Conservation (phyloP, 1,139 yeast species). For the Saccharomyces pastorianus region DNA sequence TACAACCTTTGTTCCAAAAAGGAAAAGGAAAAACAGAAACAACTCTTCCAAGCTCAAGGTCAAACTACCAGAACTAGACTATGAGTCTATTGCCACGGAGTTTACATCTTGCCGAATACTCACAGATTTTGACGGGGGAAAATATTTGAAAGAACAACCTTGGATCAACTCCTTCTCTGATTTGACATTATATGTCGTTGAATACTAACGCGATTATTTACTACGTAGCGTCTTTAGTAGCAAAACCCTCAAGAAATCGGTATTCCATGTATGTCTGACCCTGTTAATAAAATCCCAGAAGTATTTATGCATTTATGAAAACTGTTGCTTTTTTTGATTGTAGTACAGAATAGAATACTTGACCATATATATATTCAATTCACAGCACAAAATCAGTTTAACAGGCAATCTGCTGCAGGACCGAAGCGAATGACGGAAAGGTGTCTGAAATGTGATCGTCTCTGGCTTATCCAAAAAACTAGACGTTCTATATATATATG, state of each 20-base stretch:
- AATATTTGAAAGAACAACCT: conserved; percentile 17
- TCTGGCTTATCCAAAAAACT: neutral
- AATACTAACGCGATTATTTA: neutral
- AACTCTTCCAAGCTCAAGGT: conserved; percentile 22
- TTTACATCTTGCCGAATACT: conserved; percentile 27
- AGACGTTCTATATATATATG: neutral
- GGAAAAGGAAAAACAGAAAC: conserved; percentile 30
- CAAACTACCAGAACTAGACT: conserved; percentile 35
- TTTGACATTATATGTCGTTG: conserved; percentile 37
- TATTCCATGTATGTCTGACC: no score
- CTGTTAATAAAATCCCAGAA: no score
- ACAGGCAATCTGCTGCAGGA: neutral
- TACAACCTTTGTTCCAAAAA: conserved; percentile 22
- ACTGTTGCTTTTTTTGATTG: neutral
- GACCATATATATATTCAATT: neutral
- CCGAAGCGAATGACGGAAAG: neutral
- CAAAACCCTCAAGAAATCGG: no score
- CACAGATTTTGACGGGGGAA: conserved; percentile 23
- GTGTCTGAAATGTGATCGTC: neutral
- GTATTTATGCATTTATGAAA: neutral
- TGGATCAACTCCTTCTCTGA: conserved; percentile 54
- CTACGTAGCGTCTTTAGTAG: neutral
- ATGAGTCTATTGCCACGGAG: conserved; percentile 33
- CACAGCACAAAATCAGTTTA: neutral
- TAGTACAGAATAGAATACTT: neutral